phyloP scores from a whole-genome alignment of 1,284 basidiomycete species.

The Cryptococcus sp. region DNA sequence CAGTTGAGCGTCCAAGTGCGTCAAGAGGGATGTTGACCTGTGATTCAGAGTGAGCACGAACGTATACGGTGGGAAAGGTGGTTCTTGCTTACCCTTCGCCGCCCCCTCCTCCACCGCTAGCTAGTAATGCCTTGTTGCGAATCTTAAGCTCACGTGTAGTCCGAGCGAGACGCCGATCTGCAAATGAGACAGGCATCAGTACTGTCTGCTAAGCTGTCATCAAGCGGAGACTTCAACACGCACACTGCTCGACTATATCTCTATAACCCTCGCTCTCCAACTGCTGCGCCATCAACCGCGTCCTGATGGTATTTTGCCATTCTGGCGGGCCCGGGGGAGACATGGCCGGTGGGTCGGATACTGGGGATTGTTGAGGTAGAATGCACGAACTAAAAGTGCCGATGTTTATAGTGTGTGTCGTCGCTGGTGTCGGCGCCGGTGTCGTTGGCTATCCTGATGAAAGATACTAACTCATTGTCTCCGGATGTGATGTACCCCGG shows the following conservation, averaged over 20 bases:
- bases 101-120: constrained; percentile 45
- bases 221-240: constrained; percentile 34
- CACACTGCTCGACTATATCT: constrained; percentile 85
- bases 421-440: no score
- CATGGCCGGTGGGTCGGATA: background rate
- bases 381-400: no score
- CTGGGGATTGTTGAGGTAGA: background rate
- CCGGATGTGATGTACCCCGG: no score
- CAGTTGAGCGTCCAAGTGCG: constrained; percentile 90
- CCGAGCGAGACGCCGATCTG: constrained; percentile 84
- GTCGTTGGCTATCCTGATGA: no score
- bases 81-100: constrained; percentile 66
- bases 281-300: constrained; percentile 66
- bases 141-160: constrained; percentile 86
- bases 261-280: constrained; percentile 69
- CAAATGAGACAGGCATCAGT: constrained; percentile 1
- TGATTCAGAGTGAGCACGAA: background rate
- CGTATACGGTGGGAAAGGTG: background rate
- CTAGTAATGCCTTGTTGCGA: constrained; percentile 77
- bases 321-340: constrained; percentile 27
- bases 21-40: constrained; percentile 74
- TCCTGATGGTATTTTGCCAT: constrained; percentile 56
- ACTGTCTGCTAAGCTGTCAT: background rate
- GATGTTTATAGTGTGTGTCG: no score
- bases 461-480: no score